Base-by-base conservation (phyloP, 371 early-diverging fungal species). In the Rhizopus stolonifer region DNA sequence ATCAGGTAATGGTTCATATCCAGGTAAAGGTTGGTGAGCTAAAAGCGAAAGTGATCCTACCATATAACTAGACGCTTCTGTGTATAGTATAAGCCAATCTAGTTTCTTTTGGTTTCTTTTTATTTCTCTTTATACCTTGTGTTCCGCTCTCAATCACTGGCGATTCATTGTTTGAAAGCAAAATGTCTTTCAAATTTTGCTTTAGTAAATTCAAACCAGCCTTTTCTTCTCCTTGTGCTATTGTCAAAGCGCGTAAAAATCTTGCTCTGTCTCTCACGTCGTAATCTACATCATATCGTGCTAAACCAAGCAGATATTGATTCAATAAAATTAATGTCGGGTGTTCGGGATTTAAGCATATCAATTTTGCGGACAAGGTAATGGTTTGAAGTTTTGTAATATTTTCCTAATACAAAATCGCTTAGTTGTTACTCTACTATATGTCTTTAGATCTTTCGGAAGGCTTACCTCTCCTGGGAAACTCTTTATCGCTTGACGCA, bases 261-360 rank as follows among this genome's bases (percentile, higher is more conserved):
- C 98, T 70, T 9, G 92, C 93, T 15, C 94, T 84, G 59, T 98
- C 98, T 26, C 98, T 82, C 1, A 96, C 87, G 63, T 93, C 93
- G 56, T 89, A 95, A 58, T 85, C 81, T 14, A 80, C 63, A 64
- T 98, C 98, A 58, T 89, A 96, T 25, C 92, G 79, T 0, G 95
- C 95, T 51, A 98, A 70, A 31, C 90, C 82, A 31, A 93, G 79
- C 17, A 92, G 65, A 63, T 94, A 90, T 46, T 85, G 79, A 47
- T 88, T 82, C 21, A 89, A 68, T 2, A 79, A 62, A 22, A 70
- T 72, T 25, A 80, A 54, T 2, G 77, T 80, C 14, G 71, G 36
- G 31, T 73, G 65, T 3, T 48, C 56, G 1, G 81, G 74, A 53
- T 80, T 81, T 59, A 69, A 67, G 38, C 74, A 74, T 6, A 83